These are phyloP conservation scores for Candida pseudofarinosa DNA, from an alignment of 805 yeast species.

Conservation along the genomic window DNA sequence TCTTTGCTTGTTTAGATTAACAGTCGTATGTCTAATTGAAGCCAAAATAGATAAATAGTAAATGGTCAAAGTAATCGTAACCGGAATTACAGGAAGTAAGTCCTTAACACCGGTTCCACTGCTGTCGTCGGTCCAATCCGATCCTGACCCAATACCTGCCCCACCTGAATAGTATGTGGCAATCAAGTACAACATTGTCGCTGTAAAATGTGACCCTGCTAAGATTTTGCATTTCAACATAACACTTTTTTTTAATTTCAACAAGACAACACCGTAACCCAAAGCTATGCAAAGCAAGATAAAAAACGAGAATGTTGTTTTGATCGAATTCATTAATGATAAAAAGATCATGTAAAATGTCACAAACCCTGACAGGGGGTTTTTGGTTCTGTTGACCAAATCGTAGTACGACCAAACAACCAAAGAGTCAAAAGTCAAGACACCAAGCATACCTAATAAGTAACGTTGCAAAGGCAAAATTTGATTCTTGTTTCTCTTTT, in stretches of 20 bases:
- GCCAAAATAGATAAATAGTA: slow-evolving; percentile 74
- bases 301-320: slow-evolving; percentile 85
- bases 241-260: slow-evolving; percentile 67
- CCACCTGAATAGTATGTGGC: slow-evolving; percentile 30
- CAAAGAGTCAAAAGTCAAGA: slow-evolving; percentile 78
- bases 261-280: slow-evolving; percentile 93
- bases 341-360: slow-evolving; percentile 69
- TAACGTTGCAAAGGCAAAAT: slow-evolving; percentile 87
- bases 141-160: slow-evolving; percentile 4
- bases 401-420: slow-evolving; percentile 92
- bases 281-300: slow-evolving; percentile 77
- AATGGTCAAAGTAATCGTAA: slow-evolving; percentile 60
- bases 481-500: slow-evolving; percentile 70
- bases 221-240: slow-evolving; percentile 59
- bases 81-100: slow-evolving; percentile 64
- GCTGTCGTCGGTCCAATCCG: slow-evolving; percentile 48
- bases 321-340: slow-evolving; percentile 73
- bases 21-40: slow-evolving; percentile 71
- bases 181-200: slow-evolving; percentile 32
- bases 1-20: slow-evolving; percentile 72
- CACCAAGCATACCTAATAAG: slow-evolving; percentile 77
- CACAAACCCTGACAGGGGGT: slow-evolving; percentile 54
- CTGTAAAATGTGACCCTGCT: slow-evolving; percentile 35
- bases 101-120: slow-evolving; percentile 44
- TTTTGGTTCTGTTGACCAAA: slow-evolving; percentile 57